Base-by-base conservation (phyloP, 257 asterid species). In the Hygrophila difformis region DNA sequence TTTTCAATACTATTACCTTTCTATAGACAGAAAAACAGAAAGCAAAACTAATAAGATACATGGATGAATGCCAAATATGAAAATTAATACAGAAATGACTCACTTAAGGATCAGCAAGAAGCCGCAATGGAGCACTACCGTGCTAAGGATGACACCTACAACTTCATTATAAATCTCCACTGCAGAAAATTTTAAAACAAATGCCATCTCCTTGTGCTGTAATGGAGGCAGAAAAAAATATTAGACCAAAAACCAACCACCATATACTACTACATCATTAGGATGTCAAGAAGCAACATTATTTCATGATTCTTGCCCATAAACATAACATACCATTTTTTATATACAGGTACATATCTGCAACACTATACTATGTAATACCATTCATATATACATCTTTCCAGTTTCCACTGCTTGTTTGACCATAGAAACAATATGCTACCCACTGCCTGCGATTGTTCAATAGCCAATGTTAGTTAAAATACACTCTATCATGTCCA, bases 361-460 rank as follows among this genome's bases (percentile, higher is more conserved):
- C 74, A 36, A 86, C 99, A 11, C 97, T 65, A 49, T 74, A 91
- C 65, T 86, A 97, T 4, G 99, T 91, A 28, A 91, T 78, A 31
- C 99, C 99, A 54, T 83, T 91, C 99, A 91, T 83, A 21, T 91
- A 69, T 91, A 91, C n/a, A 96, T 91, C 82, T 91, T 91, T 63
- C n/a, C n/a, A n/a, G n/a, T n/a, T n/a, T n/a, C 98, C 98, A 20
- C 98, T 91, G 73, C 97, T 91, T 52, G 99, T 91, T 77, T 86
- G 96, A 45, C 99, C 99, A 71, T 91, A 91, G 2, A n/a, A n/a
- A n/a, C n/a, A n/a, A n/a, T n/a, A n/a, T n/a, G n/a, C n/a, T n/a
- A n/a, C n/a, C n/a, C n/a, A n/a, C n/a, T n/a, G n/a, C n/a, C n/a
- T n/a, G n/a, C n/a, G n/a, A n/a, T n/a, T n/a, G n/a, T n/a, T n/a